phyloP scores from a whole-genome alignment of 2,329 filamentous ascomycete genomes.

The Stagonosporopsis vannaccii region DNA sequence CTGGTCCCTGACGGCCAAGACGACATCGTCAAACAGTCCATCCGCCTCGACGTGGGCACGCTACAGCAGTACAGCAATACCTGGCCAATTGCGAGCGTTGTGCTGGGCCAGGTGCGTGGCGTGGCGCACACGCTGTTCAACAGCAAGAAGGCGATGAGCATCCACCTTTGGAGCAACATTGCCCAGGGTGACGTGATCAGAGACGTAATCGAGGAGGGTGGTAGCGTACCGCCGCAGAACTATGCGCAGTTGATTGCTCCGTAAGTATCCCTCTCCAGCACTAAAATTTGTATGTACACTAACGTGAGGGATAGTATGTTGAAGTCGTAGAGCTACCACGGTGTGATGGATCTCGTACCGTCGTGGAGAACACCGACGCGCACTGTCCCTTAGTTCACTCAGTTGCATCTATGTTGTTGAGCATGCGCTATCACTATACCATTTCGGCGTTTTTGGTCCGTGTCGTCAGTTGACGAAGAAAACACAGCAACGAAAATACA shows the following conservation, averaged over 20 bases:
- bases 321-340: conserved; percentile 32
- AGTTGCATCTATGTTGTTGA: conserved; percentile 1
- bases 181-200: conserved; percentile 45
- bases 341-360: background rate
- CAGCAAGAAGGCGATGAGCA: conserved; percentile 51
- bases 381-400: conserved; percentile 3
- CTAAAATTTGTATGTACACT: conserved; percentile 5
- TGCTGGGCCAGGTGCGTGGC: conserved; percentile 75
- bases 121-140: conserved; percentile 77
- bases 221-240: conserved; percentile 40
- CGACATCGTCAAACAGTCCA: conserved; percentile 74
- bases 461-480: background rate
- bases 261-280: conserved; percentile 32
- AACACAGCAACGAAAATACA: background rate
- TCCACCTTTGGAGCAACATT: conserved; percentile 49
- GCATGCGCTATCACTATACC: conserved; percentile 15
- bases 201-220: conserved; percentile 44
- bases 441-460: background rate
- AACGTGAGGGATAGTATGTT: conserved; percentile 32
- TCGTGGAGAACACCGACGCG: background rate
- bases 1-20: conserved; percentile 61
- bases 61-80: conserved; percentile 71
- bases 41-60: conserved; percentile 80
- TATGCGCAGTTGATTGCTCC: conserved; percentile 47
- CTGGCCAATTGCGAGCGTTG: conserved; percentile 75